Conservation (phyloP, 1,284 basidiomycete genomes). For the Calocybe gambosa region DNA sequence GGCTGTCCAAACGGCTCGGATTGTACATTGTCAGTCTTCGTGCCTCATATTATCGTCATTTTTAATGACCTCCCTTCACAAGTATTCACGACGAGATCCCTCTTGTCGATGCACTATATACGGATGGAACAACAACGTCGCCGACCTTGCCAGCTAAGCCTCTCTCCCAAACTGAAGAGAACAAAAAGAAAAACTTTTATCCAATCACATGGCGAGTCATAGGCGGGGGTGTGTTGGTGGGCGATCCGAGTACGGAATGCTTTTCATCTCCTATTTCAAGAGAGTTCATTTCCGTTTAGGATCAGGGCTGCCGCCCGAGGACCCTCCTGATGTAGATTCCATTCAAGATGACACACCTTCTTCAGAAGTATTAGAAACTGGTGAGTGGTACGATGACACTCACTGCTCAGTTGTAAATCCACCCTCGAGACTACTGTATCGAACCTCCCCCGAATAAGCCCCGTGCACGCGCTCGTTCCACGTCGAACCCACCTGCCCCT, state of each 20-base stretch:
- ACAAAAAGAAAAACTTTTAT: constrained; percentile 38
- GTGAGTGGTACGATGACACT: neutral
- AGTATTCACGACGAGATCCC: constrained; percentile 34
- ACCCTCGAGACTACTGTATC: neutral
- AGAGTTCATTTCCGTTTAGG: constrained; percentile 5
- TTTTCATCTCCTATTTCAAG: neutral
- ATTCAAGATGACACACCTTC: neutral
- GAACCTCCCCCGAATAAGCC: constrained; percentile 10
- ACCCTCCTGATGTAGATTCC: neutral
- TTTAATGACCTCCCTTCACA: constrained; percentile 4
- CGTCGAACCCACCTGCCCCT: constrained; percentile 35
- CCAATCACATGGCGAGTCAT: constrained; percentile 48
- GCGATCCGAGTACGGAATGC: constrained; percentile 19
- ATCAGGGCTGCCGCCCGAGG: neutral
- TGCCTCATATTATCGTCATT: neutral
- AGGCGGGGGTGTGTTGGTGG: constrained; percentile 43
- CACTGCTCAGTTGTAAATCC: neutral
- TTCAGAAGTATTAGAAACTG: neutral
- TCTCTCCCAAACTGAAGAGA: constrained; percentile 25
- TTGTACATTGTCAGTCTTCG: constrained; percentile 59
- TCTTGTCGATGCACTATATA: constrained; percentile 5
- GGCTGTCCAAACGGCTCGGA: constrained; percentile 53
- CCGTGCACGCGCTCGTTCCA: constrained; percentile 28
- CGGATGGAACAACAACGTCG: constrained; percentile 14
- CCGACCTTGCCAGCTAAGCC: constrained; percentile 26